These are phyloP conservation scores for Jatropha podagrica DNA, from an alignment of 441 rosid species.

Conservation along the genomic window DNA sequence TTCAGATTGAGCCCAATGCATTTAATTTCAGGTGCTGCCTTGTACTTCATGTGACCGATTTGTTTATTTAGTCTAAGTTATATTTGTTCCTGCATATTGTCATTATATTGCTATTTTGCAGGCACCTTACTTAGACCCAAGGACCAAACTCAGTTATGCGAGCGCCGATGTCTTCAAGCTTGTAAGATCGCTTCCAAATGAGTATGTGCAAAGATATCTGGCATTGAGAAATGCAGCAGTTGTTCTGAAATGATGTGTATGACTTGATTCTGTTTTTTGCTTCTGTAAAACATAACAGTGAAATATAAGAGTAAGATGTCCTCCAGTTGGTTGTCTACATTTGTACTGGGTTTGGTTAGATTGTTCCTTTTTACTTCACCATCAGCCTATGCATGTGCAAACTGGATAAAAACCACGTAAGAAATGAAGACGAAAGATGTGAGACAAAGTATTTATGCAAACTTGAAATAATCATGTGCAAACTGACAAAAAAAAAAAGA, in stretches of 20 bases:
- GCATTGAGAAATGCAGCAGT: constrained; percentile 88
- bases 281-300: background rate
- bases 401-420: too few relatives aligned
- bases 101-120: constrained; percentile 28
- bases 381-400: background rate
- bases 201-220: constrained; percentile 80
- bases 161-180: constrained; percentile 76
- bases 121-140: constrained; percentile 93
- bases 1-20: background rate
- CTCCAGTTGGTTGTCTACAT: background rate
- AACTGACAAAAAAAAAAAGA: too few relatives aligned
- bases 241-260: constrained; percentile 55
- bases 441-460: too few relatives aligned
- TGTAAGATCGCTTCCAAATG: constrained; percentile 76
- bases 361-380: background rate
- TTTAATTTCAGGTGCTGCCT: background rate
- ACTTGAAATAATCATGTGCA: too few relatives aligned
- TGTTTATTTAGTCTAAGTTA: background rate
- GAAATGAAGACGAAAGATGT: too few relatives aligned
- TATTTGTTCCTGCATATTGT: background rate
- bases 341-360: background rate
- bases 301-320: background rate
- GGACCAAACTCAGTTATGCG: constrained; percentile 84
- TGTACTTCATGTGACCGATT: background rate
- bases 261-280: background rate